Conservation (phyloP, 192 early-diverging fungal species). For the Chytriomyces confervae region DNA sequence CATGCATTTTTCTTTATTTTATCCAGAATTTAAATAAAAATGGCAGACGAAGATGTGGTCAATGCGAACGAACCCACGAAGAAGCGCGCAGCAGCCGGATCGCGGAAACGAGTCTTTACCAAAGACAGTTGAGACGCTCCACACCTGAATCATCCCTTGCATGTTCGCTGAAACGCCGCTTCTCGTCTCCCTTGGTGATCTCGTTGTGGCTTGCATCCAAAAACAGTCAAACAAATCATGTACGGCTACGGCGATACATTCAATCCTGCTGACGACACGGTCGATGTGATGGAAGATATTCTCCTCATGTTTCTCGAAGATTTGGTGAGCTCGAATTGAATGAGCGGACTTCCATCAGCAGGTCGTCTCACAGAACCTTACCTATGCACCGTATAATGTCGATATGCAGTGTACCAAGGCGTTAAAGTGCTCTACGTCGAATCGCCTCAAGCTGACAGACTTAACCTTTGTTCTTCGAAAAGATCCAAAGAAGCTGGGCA, state of each 20-base stretch:
- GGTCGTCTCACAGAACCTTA: not conserved
- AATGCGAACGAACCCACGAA: not conserved
- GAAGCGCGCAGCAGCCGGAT: not conserved
- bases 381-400: conserved; percentile 46
- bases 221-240: conserved; percentile 64
- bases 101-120: conserved; percentile 22
- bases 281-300: conserved; percentile 83
- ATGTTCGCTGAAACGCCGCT: not conserved
- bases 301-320: conserved; percentile 78
- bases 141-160: not conserved
- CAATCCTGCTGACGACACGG: conserved; percentile 75
- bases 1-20: too few relatives aligned
- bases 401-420: conserved; percentile 54
- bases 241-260: conserved; percentile 86
- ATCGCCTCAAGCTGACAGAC: conserved; percentile 74
- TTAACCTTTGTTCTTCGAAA: conserved; percentile 76
- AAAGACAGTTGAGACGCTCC: conserved; percentile 15
- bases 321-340: conserved; percentile 58
- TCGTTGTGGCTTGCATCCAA: not conserved
- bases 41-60: not conserved
- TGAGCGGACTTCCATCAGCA: not conserved
- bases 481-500: conserved; percentile 82
- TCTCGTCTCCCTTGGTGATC: not conserved
- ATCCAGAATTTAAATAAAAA: conserved; percentile 8
- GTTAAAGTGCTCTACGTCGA: conserved; percentile 52